These are phyloP conservation scores for Zymoseptoria passerinii DNA, from an alignment of 2,329 filamentous ascomycete species.

Conservation along the genomic window DNA sequence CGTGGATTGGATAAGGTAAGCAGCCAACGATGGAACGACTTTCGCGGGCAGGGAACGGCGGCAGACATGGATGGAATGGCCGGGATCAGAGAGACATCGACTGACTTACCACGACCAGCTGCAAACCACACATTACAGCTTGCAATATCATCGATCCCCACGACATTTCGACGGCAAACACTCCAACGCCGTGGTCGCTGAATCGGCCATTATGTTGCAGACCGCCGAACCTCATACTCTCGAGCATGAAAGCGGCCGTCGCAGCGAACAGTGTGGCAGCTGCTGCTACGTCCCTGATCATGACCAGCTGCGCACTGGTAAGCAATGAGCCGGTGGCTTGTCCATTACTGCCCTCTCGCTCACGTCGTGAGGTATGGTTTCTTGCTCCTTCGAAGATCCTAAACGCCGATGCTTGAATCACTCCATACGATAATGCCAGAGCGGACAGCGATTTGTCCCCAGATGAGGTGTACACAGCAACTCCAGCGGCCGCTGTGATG, in stretches of 20 bases:
- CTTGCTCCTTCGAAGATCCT: constrained; percentile 33
- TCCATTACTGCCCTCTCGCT: constrained; percentile 21
- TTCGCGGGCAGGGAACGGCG: background rate
- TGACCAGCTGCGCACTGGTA: constrained; percentile 23
- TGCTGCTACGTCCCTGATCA: constrained; percentile 25
- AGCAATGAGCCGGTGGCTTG: constrained; percentile 23
- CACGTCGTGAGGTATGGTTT: constrained; percentile 12
- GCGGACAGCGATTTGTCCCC: constrained; percentile 24
- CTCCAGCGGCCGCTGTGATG: constrained; percentile 12
- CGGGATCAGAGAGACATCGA: background rate
- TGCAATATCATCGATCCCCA: constrained; percentile 10
- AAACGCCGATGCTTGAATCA: constrained; percentile 35
- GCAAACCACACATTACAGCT: constrained; percentile 14
- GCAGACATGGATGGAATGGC: background rate
- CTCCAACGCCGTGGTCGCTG: constrained; percentile 16
- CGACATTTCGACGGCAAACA: constrained; percentile 17
- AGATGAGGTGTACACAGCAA: background rate
- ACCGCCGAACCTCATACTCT: constrained; percentile 21
- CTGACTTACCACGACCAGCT: constrained; percentile 26
- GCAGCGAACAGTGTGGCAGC: constrained; percentile 19
- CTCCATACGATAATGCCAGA: constrained; percentile 36
- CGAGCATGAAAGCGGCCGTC: constrained; percentile 22
- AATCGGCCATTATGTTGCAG: constrained; percentile 19
- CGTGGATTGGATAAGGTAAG: background rate
- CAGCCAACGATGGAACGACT: background rate